Percentiles rank a stretch among this genome's conserved stretches.
Evolutionary conservation across 768 basidiomycete genomes (phyloP).

Genomic region (Tylopilus sp.): DNA sequence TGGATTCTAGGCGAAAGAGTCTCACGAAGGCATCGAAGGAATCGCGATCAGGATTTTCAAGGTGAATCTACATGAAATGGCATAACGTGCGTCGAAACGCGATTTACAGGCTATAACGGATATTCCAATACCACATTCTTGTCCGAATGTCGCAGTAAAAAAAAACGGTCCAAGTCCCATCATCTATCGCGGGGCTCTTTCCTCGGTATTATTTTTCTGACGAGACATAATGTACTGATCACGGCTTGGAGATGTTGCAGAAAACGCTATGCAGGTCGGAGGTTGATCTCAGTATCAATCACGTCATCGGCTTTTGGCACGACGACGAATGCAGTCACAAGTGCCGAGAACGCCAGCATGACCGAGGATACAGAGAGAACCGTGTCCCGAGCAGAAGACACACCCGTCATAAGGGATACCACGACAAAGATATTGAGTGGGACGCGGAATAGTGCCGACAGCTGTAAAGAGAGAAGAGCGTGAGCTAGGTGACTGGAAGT

Average conservation of each 20-base stretch:
- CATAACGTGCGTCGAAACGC: neutral
- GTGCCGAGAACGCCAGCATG: slow-evolving; percentile 55
- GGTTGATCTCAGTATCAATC: slow-evolving; percentile 15
- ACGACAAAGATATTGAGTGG: slow-evolving; percentile 75
- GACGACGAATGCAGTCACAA: slow-evolving; percentile 53
- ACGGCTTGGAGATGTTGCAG: neutral
- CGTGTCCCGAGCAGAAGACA: slow-evolving; percentile 56
- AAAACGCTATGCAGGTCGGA: slow-evolving; percentile 15
- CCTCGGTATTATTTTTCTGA: neutral
- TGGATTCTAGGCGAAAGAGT: neutral
- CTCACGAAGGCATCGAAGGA: neutral
- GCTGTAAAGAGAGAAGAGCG: slow-evolving; percentile 31
- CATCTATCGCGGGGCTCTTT: neutral
- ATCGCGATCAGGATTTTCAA: neutral
- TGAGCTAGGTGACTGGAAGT: neutral
- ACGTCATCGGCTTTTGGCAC: slow-evolving; percentile 33
- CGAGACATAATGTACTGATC: neutral
- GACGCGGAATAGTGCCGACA: slow-evolving; percentile 69
- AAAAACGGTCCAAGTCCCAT: too few species aligned
- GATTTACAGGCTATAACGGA: too few species aligned
- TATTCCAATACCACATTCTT: too few species aligned
- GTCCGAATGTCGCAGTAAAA: too few species aligned
- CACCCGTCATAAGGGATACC: slow-evolving; percentile 62
- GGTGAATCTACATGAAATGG: neutral
- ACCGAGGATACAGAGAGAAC: slow-evolving; percentile 58